Evolutionary conservation across 805 yeast species (phyloP), one percentile per base, ranked within the genome.

Genomic region (Nakazawaea anatomiae): DNA sequence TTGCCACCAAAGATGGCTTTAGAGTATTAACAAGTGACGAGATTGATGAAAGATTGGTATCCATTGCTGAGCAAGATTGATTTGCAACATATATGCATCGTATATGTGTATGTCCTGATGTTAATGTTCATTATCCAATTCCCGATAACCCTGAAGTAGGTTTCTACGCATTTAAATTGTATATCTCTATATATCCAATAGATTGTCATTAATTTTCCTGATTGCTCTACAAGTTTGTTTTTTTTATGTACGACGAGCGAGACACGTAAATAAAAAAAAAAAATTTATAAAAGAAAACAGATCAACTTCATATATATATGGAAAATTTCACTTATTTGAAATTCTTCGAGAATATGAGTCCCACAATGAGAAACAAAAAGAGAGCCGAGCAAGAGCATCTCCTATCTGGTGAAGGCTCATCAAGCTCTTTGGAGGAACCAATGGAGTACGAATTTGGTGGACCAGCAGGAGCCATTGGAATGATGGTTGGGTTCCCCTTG

Each of bases 21-120:
- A 79, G 84, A 55, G 74, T 80, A 31, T 79, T 94, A 61, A 74
- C 83, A 5, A 78, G 87, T 8, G 97, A 90, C 39, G 95, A 94
- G 69, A 91, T 94, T 58, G 99, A 94, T 68, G 97, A 89, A 72
- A 79, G 98, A 64, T 76, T 94, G 64, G 87, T 90, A 34, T 80
- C 97, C 28, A 90, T 94, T 66, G 98, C 99, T 47, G 99, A 94
- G 73, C 92, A 89, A 73, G 99, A 94, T 73, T 91, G 74, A 60
- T n/a, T 34, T 34, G 12, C 9, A 12, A 10, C 36, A 34, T 18
- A 34, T 18, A 18, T 18, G 25, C 25, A 18, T 18, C 25, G 25
- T 18, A 18, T 18, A 18, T 18, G 25, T 18, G 25, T 18, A 18
- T 18, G 25, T 18, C 25, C 25, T 18, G 25, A 18, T 3, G 25